phyloP scores from a whole-genome alignment of 2,329 filamentous ascomycete species.

The Fusarium papillatum region DNA sequence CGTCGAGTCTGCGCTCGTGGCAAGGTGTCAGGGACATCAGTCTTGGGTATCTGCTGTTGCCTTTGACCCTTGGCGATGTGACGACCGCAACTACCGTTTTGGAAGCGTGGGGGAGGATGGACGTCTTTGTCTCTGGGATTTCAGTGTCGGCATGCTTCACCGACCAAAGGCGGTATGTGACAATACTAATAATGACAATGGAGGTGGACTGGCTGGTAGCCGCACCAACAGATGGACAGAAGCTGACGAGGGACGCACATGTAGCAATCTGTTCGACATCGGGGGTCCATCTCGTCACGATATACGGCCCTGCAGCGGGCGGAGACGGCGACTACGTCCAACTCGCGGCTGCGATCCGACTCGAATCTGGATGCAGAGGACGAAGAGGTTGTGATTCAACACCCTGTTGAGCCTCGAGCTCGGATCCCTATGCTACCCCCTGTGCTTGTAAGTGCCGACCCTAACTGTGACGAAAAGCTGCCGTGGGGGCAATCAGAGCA shows the following conservation, averaged over 20 bases:
- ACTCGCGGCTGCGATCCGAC: constrained; percentile 75
- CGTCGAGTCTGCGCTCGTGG: constrained; percentile 85
- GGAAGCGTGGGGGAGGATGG: constrained; percentile 97
- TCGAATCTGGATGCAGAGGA: constrained; percentile 72
- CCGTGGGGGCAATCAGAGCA: constrained; percentile 9
- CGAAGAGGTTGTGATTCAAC: constrained; percentile 74
- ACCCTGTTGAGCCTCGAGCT: constrained; percentile 87
- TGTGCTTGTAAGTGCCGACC: constrained; percentile 76
- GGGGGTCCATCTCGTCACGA: constrained; percentile 66
- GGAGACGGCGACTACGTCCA: constrained; percentile 73
- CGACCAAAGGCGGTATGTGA: constrained; percentile 84
- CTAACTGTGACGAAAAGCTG: neutral
- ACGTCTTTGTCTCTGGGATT: constrained; percentile 94
- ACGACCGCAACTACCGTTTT: constrained; percentile 95
- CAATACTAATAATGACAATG: neutral
- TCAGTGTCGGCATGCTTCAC: constrained; percentile 96
- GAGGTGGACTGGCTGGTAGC: neutral
- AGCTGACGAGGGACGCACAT: constrained; percentile 26
- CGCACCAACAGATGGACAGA: constrained; percentile 2
- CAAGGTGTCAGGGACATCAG: constrained; percentile 93
- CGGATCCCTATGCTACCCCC: constrained; percentile 90
- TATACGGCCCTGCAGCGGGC: constrained; percentile 64
- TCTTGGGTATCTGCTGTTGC: constrained; percentile 95
- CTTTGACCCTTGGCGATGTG: constrained; percentile 97
- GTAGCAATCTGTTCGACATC: constrained; percentile 53